Conservation (phyloP, 768 basidiomycete genomes). For the Sporobolomyces roseus region DNA sequence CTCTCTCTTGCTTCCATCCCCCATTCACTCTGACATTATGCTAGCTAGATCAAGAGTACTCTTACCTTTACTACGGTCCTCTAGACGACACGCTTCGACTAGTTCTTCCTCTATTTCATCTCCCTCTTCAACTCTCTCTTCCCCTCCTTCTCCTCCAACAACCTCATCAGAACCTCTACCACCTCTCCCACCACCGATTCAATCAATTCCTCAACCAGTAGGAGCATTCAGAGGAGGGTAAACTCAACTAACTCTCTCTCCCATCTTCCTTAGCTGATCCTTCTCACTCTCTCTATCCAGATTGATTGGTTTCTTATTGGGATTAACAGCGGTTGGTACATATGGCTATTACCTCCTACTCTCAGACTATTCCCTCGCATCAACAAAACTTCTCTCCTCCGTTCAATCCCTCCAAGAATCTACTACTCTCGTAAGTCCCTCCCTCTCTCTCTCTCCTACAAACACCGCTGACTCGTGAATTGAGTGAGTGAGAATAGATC, state of each 20-base stretch:
- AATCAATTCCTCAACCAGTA: conserved; percentile 11
- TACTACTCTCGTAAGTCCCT: conserved; percentile 14
- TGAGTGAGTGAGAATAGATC: not conserved
- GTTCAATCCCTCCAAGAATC: conserved; percentile 25
- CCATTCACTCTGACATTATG: not conserved
- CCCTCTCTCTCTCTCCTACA: not conserved
- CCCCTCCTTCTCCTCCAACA: not conserved
- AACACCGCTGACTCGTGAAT: not conserved
- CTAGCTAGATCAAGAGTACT: not conserved
- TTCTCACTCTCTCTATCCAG: not conserved
- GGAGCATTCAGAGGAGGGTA: conserved; percentile 34
- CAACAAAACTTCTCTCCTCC: not conserved
- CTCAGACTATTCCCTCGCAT: conserved; percentile 24
- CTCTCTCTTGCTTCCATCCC: not conserved
- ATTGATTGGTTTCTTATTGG: conserved; percentile 33
- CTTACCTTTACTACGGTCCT: not conserved
- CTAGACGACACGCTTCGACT: not conserved
- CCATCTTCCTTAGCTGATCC: not conserved
- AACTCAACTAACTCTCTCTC: not conserved
- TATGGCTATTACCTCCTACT: conserved; percentile 34
- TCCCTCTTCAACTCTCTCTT: not conserved
- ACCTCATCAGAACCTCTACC: not conserved
- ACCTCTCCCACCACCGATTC: not conserved
- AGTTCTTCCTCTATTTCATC: not conserved
- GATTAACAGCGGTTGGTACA: conserved; percentile 12